Base-by-base conservation (phyloP, 2,329 filamentous ascomycete genomes). In the Drechslerella coelobrocha region DNA sequence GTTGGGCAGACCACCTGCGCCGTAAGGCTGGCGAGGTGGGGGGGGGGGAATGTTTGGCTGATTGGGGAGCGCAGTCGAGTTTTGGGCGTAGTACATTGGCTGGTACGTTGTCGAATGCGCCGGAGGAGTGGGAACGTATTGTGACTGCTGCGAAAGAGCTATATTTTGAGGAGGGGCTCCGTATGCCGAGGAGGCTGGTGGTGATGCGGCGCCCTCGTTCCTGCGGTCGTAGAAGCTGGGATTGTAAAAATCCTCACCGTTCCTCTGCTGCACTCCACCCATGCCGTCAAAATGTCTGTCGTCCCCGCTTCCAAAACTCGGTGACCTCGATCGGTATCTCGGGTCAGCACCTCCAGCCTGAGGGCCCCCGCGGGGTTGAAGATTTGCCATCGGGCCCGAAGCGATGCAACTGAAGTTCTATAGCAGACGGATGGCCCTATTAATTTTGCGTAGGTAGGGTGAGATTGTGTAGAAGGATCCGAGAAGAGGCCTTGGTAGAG, bases 221-320 rank as follows among this genome's bases (percentile, higher is more conserved):
- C 66, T 71, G 59, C 66, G 66, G 63, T 71, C 66, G 54, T 71
- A 63, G 59, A 48, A 71, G 45, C 62, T 63, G 47, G 59, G 52
- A 37, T 72, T 63, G 54, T 74, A 73, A 57, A 72, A 74, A 59
- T 73, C 61, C 47, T 72, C 68, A 55, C 73, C 72, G 41, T 66
- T 75, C 53, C 71, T 73, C 47, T 74, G 57, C 45, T 72, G 54
- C 43, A 51, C 55, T 34, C 74, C 74, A 14, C 68, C 73, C 26
- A 71, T 72, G 17, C 69, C 61, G 55, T 79, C 77, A 74, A 84
- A 82, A 74, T 86, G 85, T 52, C 83, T 81, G 78, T 93, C 89
- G 78, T 94, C 90, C 73, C 88, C 89, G 74, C 84, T 86, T 78
- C 91, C 88, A 81, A 90, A 92, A 81, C 89, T 93, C 52, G 85